Evolutionary conservation across 176 grass and related monocot species (phyloP).

Genomic region (Triticum timopheevii): DNA sequence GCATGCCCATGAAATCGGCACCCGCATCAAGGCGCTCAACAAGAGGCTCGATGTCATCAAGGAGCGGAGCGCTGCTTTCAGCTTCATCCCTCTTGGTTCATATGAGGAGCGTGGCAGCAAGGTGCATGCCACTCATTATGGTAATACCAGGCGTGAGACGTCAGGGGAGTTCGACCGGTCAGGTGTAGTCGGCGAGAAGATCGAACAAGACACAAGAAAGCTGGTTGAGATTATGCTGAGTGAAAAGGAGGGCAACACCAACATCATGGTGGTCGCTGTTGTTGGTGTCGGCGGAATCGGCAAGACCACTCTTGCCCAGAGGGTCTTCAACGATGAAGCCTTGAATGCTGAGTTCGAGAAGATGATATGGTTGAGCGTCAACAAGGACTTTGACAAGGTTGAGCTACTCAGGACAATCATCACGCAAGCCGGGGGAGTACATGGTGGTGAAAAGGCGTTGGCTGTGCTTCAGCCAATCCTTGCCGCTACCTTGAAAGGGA

Average conservation of each 20-base stretch:
- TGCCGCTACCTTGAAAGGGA: neutral
- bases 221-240: neutral
- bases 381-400: neutral
- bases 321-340: slow-evolving; percentile 1
- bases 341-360: neutral
- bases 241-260: neutral
- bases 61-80: neutral
- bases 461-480: fast-evolving
- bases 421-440: neutral
- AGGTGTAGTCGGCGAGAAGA: neutral
- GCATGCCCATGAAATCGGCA: neutral
- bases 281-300: slow-evolving; percentile 40
- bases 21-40: slow-evolving; percentile 21
- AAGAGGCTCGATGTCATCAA: neutral
- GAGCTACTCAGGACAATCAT: neutral
- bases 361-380: slow-evolving; percentile 31
- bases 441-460: neutral
- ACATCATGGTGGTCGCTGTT: neutral
- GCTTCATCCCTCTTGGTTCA: neutral
- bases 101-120: neutral
- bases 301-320: slow-evolving; percentile 47
- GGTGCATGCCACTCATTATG: fast-evolving
- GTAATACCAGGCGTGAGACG: neutral
- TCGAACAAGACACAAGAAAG: neutral
- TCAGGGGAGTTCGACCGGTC: neutral